Evolutionary conservation across 2,329 filamentous ascomycete genomes (phyloP), one percentile per base, ranked within the genome.

Genomic region (Pseudogymnoascus verrucosus): DNA sequence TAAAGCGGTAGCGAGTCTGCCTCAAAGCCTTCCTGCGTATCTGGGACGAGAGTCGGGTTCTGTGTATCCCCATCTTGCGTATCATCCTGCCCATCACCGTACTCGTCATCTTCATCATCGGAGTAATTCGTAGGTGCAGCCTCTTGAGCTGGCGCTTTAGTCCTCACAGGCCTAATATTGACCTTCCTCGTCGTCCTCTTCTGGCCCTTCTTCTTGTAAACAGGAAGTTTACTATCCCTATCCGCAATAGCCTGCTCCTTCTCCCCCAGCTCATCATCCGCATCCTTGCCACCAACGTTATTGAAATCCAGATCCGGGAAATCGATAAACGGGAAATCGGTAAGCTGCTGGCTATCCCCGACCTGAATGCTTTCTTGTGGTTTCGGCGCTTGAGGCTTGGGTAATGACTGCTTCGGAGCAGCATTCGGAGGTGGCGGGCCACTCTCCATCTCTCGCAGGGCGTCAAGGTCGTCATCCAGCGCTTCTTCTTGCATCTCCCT

Each of bases 191-290:
- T 93, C 63, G 89, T 91, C 65, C 90, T 81, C 78, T 95, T 95
- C 73, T 90, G 83, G 0, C 89, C 90, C 78, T 90, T 90, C 82
- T 95, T 95, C 80, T 93, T 93, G 79, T 83, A 93, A 1, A 84
- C 75, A 62, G 81, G 84, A 39, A 86, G 73, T 66, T 83, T 79
- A 1, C 85, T 85, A 69, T 85, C 77, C n/a, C 78, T 78, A 62
- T 78, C 84, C 11, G 81, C 64, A n/a, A 61, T 57, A 14, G 64
- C 64, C 31, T 66, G 65, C 4, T 75, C 72, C 3, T 73, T 71
- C 0, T 78, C 76, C 39, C 83, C 81, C 3, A 76, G 77, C 1
- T 77, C 75, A 66, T 82, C 83, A 71, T 88, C 85, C 6, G 70
- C 79, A 69, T 88, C 86, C 26, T 54, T 54, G 26, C 47, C 47